These are phyloP conservation scores for Phytophthora europaea DNA, from an alignment of 352 stramenopile genomes.

Conservation along the genomic window DNA sequence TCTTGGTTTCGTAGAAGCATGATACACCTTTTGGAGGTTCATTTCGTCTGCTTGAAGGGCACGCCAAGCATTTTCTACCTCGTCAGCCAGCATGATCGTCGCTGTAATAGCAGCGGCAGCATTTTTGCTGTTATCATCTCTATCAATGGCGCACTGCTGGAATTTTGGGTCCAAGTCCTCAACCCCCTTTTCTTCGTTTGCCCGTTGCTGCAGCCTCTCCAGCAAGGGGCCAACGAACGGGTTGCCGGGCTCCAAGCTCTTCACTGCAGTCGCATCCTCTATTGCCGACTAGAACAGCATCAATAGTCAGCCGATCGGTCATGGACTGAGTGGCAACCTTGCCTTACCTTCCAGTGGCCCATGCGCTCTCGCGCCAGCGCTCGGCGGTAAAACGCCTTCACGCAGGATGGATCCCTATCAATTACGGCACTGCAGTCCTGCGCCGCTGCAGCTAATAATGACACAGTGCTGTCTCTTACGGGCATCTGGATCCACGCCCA, in stretches of 20 bases:
- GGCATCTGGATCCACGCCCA: constrained; percentile 60
- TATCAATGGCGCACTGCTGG: constrained; percentile 17
- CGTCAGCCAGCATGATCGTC: constrained; percentile 7
- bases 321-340: background rate
- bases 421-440: constrained; percentile 84
- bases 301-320: no score
- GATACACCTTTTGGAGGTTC: constrained; percentile 35
- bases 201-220: constrained; percentile 26
- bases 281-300: constrained; percentile 41
- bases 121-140: background rate
- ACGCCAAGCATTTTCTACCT: constrained; percentile 53
- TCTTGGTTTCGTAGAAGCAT: constrained; percentile 2
- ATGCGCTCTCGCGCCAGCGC: constrained; percentile 81
- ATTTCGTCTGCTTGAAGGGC: constrained; percentile 67
- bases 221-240: constrained; percentile 37
- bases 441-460: constrained; percentile 46
- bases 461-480: constrained; percentile 16
- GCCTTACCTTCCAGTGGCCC: constrained; percentile 60
- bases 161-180: constrained; percentile 13
- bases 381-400: constrained; percentile 93
- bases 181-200: constrained; percentile 14
- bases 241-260: constrained; percentile 53
- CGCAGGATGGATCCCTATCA: constrained; percentile 62
- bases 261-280: constrained; percentile 38
- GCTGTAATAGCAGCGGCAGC: background rate